Evolutionary conservation across 2,329 filamentous ascomycete species (phyloP).

Genomic region (Cytospora leucostoma): DNA sequence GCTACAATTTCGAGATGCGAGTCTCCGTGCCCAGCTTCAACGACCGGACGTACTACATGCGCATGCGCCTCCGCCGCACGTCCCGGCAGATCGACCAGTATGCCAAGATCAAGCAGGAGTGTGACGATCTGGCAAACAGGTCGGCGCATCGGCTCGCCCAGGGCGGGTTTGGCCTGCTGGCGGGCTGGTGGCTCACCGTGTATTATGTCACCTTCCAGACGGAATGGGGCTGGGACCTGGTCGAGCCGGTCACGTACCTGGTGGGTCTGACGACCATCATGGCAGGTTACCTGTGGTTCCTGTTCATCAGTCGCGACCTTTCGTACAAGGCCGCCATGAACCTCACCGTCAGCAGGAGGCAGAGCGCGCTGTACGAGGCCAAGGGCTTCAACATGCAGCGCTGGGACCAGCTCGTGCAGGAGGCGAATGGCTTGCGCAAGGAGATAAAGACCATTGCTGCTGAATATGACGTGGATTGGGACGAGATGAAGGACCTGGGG

Average conservation of each 20-base stretch:
- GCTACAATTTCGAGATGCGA: slow-evolving; percentile 62
- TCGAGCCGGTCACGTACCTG: slow-evolving; percentile 89
- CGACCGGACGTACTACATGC: slow-evolving; percentile 87
- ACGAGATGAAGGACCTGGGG: slow-evolving; percentile 74
- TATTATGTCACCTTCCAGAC: slow-evolving; percentile 74
- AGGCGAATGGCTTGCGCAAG: slow-evolving; percentile 72
- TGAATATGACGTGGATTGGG: slow-evolving; percentile 90
- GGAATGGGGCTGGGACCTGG: slow-evolving; percentile 83
- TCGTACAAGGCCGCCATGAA: slow-evolving; percentile 86
- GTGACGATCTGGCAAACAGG: slow-evolving; percentile 74
- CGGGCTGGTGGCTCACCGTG: slow-evolving; percentile 79
- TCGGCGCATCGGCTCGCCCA: slow-evolving; percentile 79
- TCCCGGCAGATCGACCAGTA: slow-evolving; percentile 68
- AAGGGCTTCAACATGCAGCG: slow-evolving; percentile 73
- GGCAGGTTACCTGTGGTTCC: slow-evolving; percentile 88
- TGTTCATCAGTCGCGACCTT: slow-evolving; percentile 88
- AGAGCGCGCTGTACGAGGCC: slow-evolving; percentile 73
- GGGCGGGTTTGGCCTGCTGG: slow-evolving; percentile 72
- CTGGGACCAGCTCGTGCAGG: slow-evolving; percentile 79
- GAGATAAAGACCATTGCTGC: slow-evolving; percentile 80
- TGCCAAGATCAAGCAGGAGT: slow-evolving; percentile 76
- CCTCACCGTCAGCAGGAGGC: slow-evolving; percentile 77
- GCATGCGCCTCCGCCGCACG: slow-evolving; percentile 72
- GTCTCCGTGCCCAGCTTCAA: slow-evolving; percentile 85
- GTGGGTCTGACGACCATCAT: slow-evolving; percentile 85